These are phyloP conservation scores for Trichoderma oligosporum DNA, from an alignment of 2,329 filamentous ascomycete species.

Conservation along the genomic window DNA sequence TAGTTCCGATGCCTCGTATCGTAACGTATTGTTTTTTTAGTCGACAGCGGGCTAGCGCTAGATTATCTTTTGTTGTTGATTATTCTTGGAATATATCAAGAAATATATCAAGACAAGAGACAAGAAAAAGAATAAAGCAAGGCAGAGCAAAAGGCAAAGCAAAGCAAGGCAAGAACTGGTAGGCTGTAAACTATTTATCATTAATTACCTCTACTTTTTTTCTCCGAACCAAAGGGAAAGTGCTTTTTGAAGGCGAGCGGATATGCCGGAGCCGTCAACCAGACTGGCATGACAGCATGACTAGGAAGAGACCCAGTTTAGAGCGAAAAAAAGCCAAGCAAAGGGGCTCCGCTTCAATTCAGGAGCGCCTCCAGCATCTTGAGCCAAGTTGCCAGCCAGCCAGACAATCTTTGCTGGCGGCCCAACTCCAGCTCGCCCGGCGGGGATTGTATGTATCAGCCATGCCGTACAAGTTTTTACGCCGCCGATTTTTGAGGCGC, in stretches of 20 bases:
- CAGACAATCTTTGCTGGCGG: not conserved
- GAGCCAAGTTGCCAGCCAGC: no score
- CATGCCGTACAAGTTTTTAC: conserved; percentile 5
- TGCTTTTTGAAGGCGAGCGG: conserved; percentile 3
- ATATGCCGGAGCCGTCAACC: conserved; percentile 18
- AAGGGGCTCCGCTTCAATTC: conserved; percentile 7
- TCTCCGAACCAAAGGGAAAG: not conserved
- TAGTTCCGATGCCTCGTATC: conserved; percentile 9
- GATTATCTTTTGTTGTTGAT: no score
- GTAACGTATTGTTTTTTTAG: not conserved
- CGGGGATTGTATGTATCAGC: conserved; percentile 7
- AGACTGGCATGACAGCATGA: conserved; percentile 20
- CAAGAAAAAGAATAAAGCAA: not conserved
- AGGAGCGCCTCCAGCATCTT: conserved; percentile 1
- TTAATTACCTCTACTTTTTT: conserved; percentile 9
- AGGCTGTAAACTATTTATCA: conserved; percentile 9
- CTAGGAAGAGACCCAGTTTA: conserved; percentile 10
- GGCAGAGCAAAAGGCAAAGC: not conserved
- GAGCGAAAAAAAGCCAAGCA: conserved; percentile 17
- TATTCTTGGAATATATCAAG: no score
- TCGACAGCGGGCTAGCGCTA: not conserved
- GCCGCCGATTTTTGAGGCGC: conserved; percentile 7
- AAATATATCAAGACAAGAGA: no score
- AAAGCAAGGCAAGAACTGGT: not conserved
- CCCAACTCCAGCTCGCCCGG: conserved; percentile 2